These are phyloP conservation scores for Podila minutissima DNA, from an alignment of 192 early-diverging fungal genomes.

Conservation along the genomic window DNA sequence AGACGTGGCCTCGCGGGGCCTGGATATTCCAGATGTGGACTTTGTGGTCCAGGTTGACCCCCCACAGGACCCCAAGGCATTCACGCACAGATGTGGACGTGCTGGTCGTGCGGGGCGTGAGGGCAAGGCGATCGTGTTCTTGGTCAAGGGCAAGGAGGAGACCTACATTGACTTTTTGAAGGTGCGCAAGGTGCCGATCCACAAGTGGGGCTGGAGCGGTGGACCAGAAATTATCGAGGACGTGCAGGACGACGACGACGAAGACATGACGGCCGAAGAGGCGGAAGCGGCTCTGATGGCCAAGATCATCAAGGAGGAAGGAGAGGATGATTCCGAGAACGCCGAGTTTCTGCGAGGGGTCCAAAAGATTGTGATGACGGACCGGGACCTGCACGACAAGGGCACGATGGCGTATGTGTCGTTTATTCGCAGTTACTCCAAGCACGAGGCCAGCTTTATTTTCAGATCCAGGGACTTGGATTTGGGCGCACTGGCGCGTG, in stretches of 20 bases:
- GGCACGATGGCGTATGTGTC: slow-evolving; percentile 88
- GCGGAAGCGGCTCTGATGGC: slow-evolving; percentile 21
- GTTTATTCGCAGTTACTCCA: slow-evolving; percentile 90
- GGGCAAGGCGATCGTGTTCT: slow-evolving; percentile 88
- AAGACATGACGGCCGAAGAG: slow-evolving; percentile 10
- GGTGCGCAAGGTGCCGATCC: slow-evolving; percentile 90
- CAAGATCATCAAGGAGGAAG: slow-evolving; percentile 30
- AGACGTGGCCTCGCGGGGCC: slow-evolving; percentile 94
- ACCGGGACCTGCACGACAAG: slow-evolving; percentile 85
- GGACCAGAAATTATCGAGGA: slow-evolving; percentile 47
- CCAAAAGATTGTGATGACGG: slow-evolving; percentile 65
- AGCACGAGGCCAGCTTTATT: slow-evolving; percentile 94
- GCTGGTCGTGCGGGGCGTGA: slow-evolving; percentile 88
- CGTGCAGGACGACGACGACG: slow-evolving; percentile 24
- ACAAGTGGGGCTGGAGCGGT: slow-evolving; percentile 60
- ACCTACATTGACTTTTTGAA: slow-evolving; percentile 89
- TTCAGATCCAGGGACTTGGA: slow-evolving; percentile 90
- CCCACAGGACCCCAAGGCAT: slow-evolving; percentile 95
- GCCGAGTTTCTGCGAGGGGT: slow-evolving; percentile 64
- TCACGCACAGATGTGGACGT: slow-evolving; percentile 95
- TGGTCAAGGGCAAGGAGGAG: slow-evolving; percentile 86
- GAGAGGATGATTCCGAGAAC: slow-evolving; percentile 55
- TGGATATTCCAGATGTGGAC: slow-evolving; percentile 97
- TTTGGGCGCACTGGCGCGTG: slow-evolving; percentile 75
- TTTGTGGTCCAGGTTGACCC: slow-evolving; percentile 95